A percentile compares a stretch with the other conserved stretches of the same genome.
Conservation (phyloP, 257 asterid species). For the Nicotiana sylvestris region DNA sequence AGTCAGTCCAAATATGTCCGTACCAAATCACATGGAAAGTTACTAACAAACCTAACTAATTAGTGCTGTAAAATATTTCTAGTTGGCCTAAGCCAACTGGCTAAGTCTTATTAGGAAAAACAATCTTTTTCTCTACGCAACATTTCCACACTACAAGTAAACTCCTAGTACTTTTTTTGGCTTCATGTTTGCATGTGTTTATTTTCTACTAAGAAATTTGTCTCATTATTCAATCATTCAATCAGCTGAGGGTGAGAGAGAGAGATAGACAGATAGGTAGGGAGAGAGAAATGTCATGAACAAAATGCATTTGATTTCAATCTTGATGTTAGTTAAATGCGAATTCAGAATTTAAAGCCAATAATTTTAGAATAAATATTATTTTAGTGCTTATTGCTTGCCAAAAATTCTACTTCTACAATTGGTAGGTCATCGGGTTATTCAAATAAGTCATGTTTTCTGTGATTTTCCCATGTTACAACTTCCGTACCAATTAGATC, state of each 20-base stretch:
- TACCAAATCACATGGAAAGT: slow-evolving; percentile 11
- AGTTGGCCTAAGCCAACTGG: neutral
- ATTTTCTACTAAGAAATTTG: neutral
- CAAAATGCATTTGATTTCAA: neutral
- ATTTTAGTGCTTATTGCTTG: too few species aligned
- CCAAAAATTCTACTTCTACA: too few species aligned
- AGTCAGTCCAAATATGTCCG: neutral
- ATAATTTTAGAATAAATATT: neutral
- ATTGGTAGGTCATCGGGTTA: too few species aligned
- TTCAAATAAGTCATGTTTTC: too few species aligned
- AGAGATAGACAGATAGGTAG: neutral
- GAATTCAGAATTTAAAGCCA: neutral
- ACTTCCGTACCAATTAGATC: too few species aligned
- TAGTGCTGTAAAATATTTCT: neutral
- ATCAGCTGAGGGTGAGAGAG: neutral
- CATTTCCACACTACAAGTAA: neutral
- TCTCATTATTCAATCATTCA: neutral
- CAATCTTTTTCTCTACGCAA: neutral
- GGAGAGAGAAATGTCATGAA: neutral
- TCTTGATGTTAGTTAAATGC: neutral
- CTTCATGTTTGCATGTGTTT: neutral
- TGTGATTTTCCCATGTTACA: too few species aligned
- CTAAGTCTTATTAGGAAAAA: neutral
- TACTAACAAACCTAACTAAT: neutral
- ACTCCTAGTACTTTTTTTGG: neutral